These are phyloP conservation scores for Xerophyta viscosa DNA, from an alignment of 106 monocot genomes.

Conservation along the genomic window DNA sequence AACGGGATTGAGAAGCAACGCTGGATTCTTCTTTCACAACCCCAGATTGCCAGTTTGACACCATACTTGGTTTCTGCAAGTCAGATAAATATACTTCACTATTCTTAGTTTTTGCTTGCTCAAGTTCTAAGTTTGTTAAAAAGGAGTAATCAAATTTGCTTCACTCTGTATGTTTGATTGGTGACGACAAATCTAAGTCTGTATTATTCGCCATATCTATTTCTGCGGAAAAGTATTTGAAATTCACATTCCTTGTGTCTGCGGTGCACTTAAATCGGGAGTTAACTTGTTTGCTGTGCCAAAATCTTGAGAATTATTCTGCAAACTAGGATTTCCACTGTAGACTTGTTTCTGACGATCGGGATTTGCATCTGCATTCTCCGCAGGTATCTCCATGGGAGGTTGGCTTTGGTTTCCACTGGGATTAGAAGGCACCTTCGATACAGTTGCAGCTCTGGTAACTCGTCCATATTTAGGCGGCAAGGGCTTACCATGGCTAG, in stretches of 20 bases:
- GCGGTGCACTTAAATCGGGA: slow-evolving; percentile 3
- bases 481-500: slow-evolving; percentile 75
- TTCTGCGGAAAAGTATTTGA: not conserved
- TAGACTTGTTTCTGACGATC: slow-evolving; percentile 28
- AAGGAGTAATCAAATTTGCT: slow-evolving; percentile 5
- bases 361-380: slow-evolving; percentile 28
- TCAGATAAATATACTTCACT: slow-evolving; percentile 11
- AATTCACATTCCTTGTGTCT: slow-evolving; percentile 1
- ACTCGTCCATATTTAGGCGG: slow-evolving; percentile 98
- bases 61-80: slow-evolving; percentile 14
- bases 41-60: slow-evolving; percentile 7
- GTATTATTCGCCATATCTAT: slow-evolving; percentile 14
- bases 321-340: slow-evolving; percentile 25
- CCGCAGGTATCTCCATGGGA: slow-evolving; percentile 17
- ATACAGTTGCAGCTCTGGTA: slow-evolving; percentile 39
- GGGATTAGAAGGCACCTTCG: slow-evolving; percentile 33
- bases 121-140: slow-evolving; percentile 13
- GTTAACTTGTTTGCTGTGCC: slow-evolving; percentile 5
- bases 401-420: slow-evolving; percentile 7
- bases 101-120: slow-evolving; percentile 4
- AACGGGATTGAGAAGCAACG: slow-evolving; percentile 13
- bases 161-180: slow-evolving; percentile 12
- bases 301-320: slow-evolving; percentile 9
- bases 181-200: not conserved
- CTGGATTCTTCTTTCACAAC: not conserved